Conservation (phyloP, 78 protist genomes). For the Dictyostelium capitatum region DNA sequence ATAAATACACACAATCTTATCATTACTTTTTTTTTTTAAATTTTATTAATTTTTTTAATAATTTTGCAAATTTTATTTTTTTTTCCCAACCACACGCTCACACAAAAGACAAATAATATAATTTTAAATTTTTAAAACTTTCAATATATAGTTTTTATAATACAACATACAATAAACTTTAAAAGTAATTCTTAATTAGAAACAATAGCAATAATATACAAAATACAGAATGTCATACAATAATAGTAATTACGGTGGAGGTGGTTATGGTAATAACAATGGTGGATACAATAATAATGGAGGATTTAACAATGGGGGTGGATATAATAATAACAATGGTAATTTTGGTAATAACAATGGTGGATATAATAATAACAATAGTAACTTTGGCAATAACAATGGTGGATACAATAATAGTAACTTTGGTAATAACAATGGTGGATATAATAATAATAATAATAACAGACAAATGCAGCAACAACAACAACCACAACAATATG, state of each 20-base stretch:
- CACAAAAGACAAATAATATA: background rate
- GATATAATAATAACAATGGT: background rate
- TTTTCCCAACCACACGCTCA: no score
- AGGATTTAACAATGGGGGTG: background rate
- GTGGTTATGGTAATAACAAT: background rate
- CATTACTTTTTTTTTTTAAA: background rate
- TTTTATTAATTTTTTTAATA: no score
- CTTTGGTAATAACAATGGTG: constrained; percentile 31
- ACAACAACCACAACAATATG: background rate
- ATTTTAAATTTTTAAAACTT: background rate
- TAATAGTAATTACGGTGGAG: constrained; percentile 2
- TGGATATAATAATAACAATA: constrained; percentile 3
- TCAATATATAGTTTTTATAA: background rate
- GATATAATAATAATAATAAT: constrained; percentile 1
- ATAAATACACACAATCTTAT: no score
- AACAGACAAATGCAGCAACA: background rate
- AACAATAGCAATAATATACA: background rate
- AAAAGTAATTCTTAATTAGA: background rate
- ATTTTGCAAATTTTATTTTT: no score
- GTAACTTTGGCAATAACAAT: background rate
- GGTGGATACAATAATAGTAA: background rate
- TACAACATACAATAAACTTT: background rate
- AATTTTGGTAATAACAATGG: constrained; percentile 31
- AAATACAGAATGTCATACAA: background rate
- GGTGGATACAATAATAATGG: constrained; percentile 4